A percentile compares a stretch with the other conserved stretches of the same genome.
These are phyloP conservation scores for Lunularia cruciata DNA, from an alignment of 225 moss, liverwort and hornwort species.

Conservation along the genomic window DNA sequence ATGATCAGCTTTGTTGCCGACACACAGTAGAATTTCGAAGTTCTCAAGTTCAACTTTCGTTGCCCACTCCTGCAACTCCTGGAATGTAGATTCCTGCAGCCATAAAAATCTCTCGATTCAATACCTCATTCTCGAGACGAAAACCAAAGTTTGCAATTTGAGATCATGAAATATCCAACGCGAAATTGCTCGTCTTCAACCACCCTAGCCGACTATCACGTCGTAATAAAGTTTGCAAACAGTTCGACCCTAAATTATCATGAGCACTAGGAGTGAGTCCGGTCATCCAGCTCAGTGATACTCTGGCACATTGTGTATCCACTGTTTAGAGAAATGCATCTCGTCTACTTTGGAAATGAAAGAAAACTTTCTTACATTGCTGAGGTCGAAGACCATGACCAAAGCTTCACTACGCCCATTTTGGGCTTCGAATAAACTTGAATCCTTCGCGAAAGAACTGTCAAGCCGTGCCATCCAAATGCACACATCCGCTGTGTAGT, in stretches of 20 bases:
- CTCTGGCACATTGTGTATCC: not conserved
- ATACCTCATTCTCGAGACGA: too few relatives aligned
- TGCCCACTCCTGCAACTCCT: constrained; percentile 79
- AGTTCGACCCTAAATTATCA: too few relatives aligned
- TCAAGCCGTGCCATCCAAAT: constrained; percentile 61
- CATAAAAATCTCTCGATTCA: not conserved
- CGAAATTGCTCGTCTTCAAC: too few relatives aligned
- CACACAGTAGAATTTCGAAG: constrained; percentile 77
- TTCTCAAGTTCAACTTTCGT: constrained; percentile 50
- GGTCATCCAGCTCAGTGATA: too few relatives aligned
- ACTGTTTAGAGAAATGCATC: not conserved
- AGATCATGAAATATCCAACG: too few relatives aligned
- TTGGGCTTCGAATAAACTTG: constrained; percentile 32
- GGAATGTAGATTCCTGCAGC: constrained; percentile 66
- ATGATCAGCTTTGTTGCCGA: constrained; percentile 94
- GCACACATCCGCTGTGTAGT: constrained; percentile 88
- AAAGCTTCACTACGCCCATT: constrained; percentile 77
- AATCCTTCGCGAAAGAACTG: constrained; percentile 43
- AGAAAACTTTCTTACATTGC: constrained; percentile 47
- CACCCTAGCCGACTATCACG: too few relatives aligned
- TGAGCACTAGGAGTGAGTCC: too few relatives aligned
- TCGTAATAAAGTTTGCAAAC: too few relatives aligned
- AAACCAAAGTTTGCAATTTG: too few relatives aligned
- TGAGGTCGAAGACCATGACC: constrained; percentile 92
- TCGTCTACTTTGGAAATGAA: too few relatives aligned